phyloP scores from a whole-genome alignment of 192 early-diverging fungal species.

The Umbelopsis vinacea region DNA sequence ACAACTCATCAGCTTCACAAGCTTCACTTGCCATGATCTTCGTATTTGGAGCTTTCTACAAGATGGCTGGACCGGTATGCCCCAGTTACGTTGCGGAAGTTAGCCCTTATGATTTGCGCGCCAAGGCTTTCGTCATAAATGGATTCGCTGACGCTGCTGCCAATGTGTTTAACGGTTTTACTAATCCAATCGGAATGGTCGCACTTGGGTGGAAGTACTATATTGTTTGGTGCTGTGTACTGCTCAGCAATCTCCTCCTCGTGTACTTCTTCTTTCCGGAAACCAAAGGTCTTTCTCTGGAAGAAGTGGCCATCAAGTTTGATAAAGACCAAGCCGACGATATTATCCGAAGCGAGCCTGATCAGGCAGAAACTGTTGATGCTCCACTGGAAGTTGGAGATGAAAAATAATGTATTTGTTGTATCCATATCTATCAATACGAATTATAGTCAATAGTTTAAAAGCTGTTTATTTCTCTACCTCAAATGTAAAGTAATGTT shows the following conservation, averaged over 20 bases:
- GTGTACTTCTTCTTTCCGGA: conserved; percentile 75
- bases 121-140: conserved; percentile 3
- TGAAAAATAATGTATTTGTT: neutral
- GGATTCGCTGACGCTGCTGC: conserved; percentile 16
- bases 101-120: conserved; percentile 13
- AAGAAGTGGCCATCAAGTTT: conserved; percentile 54
- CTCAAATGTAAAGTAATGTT: no score
- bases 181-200: neutral
- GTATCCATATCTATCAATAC: neutral
- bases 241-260: neutral
- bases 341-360: no score
- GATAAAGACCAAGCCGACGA: neutral
- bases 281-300: conserved; percentile 80
- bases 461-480: no score
- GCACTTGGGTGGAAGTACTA: conserved; percentile 19
- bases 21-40: conserved; percentile 20
- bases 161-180: neutral
- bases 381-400: neutral
- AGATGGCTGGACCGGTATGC: conserved; percentile 5
- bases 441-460: neutral
- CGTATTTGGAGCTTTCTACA: neutral
- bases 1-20: neutral
- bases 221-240: conserved; percentile 6
- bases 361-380: neutral
- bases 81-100: conserved; percentile 14